Percentiles rank a stretch among this genome's conserved stretches.
Conservation (phyloP, 2,329 filamentous ascomycete species). For the Alternaria solani region DNA sequence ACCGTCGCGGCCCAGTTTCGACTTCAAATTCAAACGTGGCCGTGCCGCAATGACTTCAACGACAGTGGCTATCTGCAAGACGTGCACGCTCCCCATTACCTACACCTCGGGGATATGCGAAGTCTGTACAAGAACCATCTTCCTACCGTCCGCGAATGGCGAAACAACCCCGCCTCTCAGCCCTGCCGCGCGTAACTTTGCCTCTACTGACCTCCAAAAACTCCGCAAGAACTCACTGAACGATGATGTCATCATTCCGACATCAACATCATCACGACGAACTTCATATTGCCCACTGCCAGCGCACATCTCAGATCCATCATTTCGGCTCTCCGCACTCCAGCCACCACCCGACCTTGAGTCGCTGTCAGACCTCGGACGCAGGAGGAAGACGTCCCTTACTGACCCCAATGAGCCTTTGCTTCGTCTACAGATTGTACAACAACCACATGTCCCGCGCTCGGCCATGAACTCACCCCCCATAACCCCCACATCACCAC, state of each 20-base stretch:
- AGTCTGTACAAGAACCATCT: constrained; percentile 40
- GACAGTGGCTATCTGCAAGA: constrained; percentile 42
- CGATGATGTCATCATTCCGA: constrained; percentile 20
- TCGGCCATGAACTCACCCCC: constrained; percentile 23
- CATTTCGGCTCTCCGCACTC: constrained; percentile 43
- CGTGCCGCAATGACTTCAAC: constrained; percentile 21
- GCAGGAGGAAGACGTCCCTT: constrained; percentile 40
- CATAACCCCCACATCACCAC: constrained; percentile 32
- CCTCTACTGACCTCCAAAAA: constrained; percentile 30
- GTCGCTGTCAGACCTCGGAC: constrained; percentile 15
- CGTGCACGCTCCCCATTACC: constrained; percentile 38
- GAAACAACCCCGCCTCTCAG: constrained; percentile 41
- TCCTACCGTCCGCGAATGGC: constrained; percentile 27
- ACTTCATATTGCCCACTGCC: constrained; percentile 29
- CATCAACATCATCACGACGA: constrained; percentile 29
- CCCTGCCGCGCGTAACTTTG: constrained; percentile 34
- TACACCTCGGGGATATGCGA: constrained; percentile 42
- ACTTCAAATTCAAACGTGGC: constrained; percentile 34
- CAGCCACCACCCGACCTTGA: constrained; percentile 29
- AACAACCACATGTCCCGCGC: constrained; percentile 19
- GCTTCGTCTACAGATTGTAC: constrained; percentile 38
- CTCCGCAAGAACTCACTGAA: constrained; percentile 27
- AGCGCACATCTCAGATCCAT: constrained; percentile 33
- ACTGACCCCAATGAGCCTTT: constrained; percentile 43
- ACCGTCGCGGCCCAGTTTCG: constrained; percentile 32